Evolutionary conservation across 108 stramenopile genomes (phyloP), one percentile per base, ranked within the genome.

Genomic region (Cyclostephanos invisitatus): DNA sequence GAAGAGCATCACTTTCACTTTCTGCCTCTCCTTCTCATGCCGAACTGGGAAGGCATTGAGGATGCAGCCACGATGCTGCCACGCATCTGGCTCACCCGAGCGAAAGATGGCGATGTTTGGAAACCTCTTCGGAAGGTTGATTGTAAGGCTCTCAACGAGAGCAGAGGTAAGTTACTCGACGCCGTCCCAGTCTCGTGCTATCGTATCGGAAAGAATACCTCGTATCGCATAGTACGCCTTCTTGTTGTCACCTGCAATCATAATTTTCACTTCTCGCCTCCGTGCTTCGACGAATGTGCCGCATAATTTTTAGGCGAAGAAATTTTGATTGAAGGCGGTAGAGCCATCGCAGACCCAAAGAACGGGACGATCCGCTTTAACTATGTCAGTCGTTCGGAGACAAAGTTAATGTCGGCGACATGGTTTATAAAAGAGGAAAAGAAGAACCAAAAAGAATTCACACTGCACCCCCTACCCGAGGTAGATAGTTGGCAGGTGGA

Each of bases 91-190:
- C 75, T 87, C 1, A 68, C 73, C 2, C 71, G 84, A 10, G 55
- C 62, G 7, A 82, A 75, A 65, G 80, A 84, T 35, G 67, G 54
- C 5, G 87, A 89, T 24, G 81, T 83, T 10, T 94, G 92, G 92
- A 85, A 82, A 64, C 90, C 93, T 14, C 65, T 94, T 40, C 85
- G 90, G 18, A 88, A 89, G 67, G 74, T 74, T 21, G 93, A 94
- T 61, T 89, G 89, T 68, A 70, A 80, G 72, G 85, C 87, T 7
- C 78, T 94, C 32, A 91, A 91, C 68, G 75, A 83, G 72, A 66
- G 78, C 42, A 54, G 68, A 77, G 64, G 66, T 36, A 35, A 28
- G 64, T 36, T n/a, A n/a, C n/a, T n/a, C n/a, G n/a, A n/a, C n/a
- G n/a, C n/a, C n/a, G n/a, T n/a, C n/a, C n/a, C n/a, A n/a, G n/a